phyloP scores from a whole-genome alignment of 2,329 filamentous ascomycete genomes.

The Cytospora piceae region DNA sequence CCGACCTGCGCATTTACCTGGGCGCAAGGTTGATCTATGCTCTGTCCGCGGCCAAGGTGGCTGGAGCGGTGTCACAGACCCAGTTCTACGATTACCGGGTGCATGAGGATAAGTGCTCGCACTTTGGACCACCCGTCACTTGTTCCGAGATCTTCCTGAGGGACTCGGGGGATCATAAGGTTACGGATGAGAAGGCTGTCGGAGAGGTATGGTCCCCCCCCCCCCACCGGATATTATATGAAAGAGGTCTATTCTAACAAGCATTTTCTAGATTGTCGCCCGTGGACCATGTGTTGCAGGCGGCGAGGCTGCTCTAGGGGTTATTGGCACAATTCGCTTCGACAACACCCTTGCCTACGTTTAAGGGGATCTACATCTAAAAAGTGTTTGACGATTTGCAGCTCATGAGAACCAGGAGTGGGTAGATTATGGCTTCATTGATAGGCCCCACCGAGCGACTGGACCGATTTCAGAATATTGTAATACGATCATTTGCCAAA shows the following conservation, averaged over 20 bases:
- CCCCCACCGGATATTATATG: not conserved
- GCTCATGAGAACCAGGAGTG: not conserved
- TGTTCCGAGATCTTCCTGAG: constrained; percentile 77
- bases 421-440: constrained; percentile 11
- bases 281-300: constrained; percentile 75
- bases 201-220: constrained; percentile 63
- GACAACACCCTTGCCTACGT: constrained; percentile 73
- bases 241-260: constrained; percentile 28
- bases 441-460: not conserved
- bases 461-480: not conserved
- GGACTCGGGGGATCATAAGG: constrained; percentile 63
- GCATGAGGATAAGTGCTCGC: constrained; percentile 51
- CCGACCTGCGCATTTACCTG: constrained; percentile 81
- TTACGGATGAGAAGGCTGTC: constrained; percentile 62
- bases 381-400: not conserved
- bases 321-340: constrained; percentile 66
- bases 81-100: constrained; percentile 85
- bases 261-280: constrained; percentile 62
- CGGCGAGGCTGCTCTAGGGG: constrained; percentile 64
- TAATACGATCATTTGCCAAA: constrained; percentile 2
- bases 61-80: constrained; percentile 86
- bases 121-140: constrained; percentile 83
- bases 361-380: constrained; percentile 33
- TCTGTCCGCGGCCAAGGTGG: constrained; percentile 79
- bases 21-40: constrained; percentile 83